Evolutionary conservation across 495 filamentous ascomycete species (phyloP).

Genomic region (Pyronema domesticum): DNA sequence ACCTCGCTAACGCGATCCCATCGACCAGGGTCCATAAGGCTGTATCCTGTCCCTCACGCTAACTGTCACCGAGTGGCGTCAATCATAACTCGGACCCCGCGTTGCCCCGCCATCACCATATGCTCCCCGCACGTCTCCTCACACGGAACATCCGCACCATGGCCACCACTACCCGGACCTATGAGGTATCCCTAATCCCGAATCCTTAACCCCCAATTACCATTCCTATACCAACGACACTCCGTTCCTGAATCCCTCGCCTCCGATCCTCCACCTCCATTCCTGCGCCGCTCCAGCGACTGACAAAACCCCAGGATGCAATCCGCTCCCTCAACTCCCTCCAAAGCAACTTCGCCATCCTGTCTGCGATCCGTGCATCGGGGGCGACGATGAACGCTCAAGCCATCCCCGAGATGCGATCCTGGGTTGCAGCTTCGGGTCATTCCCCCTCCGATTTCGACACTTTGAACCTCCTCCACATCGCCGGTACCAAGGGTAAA

Average conservation of each 20-base stretch:
- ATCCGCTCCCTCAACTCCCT: slow-evolving; percentile 74
- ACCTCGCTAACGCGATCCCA: too few species aligned
- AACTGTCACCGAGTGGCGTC: too few species aligned
- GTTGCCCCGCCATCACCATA: too few species aligned
- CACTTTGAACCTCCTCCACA: slow-evolving; percentile 31
- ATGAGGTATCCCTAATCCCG: not conserved
- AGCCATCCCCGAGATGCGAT: slow-evolving; percentile 73
- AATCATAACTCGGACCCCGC: too few species aligned
- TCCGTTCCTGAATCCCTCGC: too few species aligned
- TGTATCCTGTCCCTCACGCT: too few species aligned
- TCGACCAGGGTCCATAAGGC: too few species aligned
- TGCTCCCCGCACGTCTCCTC: too few species aligned
- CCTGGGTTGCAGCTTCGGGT: slow-evolving; percentile 59
- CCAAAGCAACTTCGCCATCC: slow-evolving; percentile 65
- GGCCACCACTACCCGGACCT: not conserved
- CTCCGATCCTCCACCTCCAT: too few species aligned
- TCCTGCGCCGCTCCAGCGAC: not conserved
- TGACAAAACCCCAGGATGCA: slow-evolving; percentile 41
- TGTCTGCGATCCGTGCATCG: slow-evolving; percentile 55
- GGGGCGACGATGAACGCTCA: slow-evolving; percentile 45
- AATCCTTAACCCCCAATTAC: not conserved
- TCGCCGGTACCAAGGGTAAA: slow-evolving; percentile 48
- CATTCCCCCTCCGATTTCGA: slow-evolving; percentile 31
- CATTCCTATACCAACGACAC: not conserved
- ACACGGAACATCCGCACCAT: too few species aligned